Evolutionary conservation across 768 basidiomycete genomes (phyloP), one percentile per base, ranked within the genome.

Genomic region (Boletus rufocinnamomeus): DNA sequence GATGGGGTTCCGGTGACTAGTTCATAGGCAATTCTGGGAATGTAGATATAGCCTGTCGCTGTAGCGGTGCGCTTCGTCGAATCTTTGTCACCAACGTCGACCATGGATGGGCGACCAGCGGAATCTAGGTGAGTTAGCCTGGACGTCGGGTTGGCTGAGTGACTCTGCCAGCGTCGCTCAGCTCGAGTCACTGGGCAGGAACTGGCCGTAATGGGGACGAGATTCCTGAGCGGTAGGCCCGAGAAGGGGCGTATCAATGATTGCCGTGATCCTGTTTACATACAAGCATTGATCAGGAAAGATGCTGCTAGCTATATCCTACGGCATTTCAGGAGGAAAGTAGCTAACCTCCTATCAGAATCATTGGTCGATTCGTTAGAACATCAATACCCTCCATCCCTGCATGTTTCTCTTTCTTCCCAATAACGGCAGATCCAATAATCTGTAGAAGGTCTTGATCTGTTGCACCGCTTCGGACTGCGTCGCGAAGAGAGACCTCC

Each of bases 281-380:
- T 65, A 70, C 62, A 53, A 64, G 45, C 6, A 19, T 54, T 40
- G 34, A 72, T 66, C 59, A 73, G 70, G 66, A 63, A 54, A 14
- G 44, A 58, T 53, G 46, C 37, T 25, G 52, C 61, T 64, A 66
- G 41, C 52, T 62, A 50, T 62, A 61, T 64, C 40, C 56, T 63
- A 62, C 57, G 43, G 41, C 45, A n/a, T 45, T 53, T 59, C 65
- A 57, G 58, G 63, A 69, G 53, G 64, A 62, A 75, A 71, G 72
- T 69, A 84, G 83, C 90, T 83, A 95, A 87, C 93, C 93, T 75
- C 93, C 94, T 73, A 95, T 95, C 60, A 92, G 77, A 62, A 95
- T 95, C 93, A 95, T 95, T 13, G 92, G 89, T 51, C 89, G 80
- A 75, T 93, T 94, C 47, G 82, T 82, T 43, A 82, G 71, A 55